Percentiles rank a stretch among this genome's conserved stretches.
These are phyloP conservation scores for Phyllosticta paracitricarpa DNA, from an alignment of 2,329 filamentous ascomycete genomes.

Conservation along the genomic window DNA sequence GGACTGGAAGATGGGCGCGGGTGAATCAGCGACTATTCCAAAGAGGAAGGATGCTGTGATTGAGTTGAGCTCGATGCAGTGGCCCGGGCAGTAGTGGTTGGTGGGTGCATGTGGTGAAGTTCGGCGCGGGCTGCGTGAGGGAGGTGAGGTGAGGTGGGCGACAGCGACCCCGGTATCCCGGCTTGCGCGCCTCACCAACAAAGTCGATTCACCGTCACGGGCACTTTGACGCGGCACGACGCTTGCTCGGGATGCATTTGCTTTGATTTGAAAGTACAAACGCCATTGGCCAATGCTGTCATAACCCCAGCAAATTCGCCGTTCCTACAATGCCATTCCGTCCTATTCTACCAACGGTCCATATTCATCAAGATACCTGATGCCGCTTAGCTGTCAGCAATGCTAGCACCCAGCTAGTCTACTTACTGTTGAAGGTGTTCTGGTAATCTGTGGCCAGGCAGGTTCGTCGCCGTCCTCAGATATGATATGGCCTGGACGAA, in stretches of 20 bases:
- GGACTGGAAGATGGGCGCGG: no score
- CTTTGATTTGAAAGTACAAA: background rate
- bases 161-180: background rate
- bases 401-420: background rate
- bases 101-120: background rate
- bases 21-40: no score
- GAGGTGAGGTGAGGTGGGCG: background rate
- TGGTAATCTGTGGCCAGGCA: constrained; percentile 34
- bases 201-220: background rate
- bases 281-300: background rate
- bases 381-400: background rate
- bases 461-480: constrained; percentile 33
- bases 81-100: no score
- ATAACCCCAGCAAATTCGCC: background rate
- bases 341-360: constrained; percentile 16
- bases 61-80: no score
- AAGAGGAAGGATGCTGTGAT: no score
- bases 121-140: background rate
- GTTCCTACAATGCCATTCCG: background rate
- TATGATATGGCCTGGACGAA: constrained; percentile 39
- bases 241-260: background rate
- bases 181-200: constrained; percentile 4
- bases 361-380: constrained; percentile 37
- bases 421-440: constrained; percentile 38
- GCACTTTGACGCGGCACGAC: background rate